phyloP scores from a whole-genome alignment of 2,329 filamentous ascomycete species.

The Phaeosphaeria sp. region DNA sequence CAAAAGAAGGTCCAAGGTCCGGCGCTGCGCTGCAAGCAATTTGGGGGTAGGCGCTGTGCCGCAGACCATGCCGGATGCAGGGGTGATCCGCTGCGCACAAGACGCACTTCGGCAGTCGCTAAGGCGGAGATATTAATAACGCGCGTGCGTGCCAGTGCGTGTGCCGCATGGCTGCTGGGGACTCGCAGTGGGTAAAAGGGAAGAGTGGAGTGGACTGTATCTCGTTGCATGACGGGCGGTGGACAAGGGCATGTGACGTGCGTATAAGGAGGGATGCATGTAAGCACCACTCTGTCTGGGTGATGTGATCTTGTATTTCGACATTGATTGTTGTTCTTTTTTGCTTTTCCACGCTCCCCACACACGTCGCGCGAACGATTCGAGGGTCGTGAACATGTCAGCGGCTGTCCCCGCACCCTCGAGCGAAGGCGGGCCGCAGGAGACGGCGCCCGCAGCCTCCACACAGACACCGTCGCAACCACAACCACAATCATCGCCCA shows the following conservation, averaged over 20 bases:
- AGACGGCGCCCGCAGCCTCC: constrained; percentile 1
- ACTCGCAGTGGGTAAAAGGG: neutral
- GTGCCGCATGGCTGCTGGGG: too few species aligned
- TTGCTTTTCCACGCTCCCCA: neutral
- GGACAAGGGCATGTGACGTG: neutral
- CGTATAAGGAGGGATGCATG: neutral
- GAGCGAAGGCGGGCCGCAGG: neutral
- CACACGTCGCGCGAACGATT: neutral
- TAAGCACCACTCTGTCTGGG: neutral
- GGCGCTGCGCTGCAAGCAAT: neutral
- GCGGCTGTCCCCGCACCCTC: constrained; percentile 3
- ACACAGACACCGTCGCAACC: neutral
- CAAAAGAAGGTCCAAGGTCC: neutral
- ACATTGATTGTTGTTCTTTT: neutral
- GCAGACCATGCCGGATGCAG: neutral
- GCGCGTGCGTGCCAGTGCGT: too few species aligned
- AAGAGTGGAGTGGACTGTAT: too few species aligned
- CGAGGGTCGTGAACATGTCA: constrained; percentile 1
- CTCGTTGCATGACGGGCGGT: too few species aligned
- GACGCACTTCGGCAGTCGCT: neutral
- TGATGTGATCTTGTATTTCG: neutral
- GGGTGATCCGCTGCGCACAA: neutral
- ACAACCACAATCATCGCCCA: neutral
- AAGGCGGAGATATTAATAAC: too few species aligned
- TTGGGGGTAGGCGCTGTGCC: neutral